Evolutionary conservation across 2,329 filamentous ascomycete species (phyloP), one percentile per base, ranked within the genome.

Genomic region (Drechslerella coelobrocha): DNA sequence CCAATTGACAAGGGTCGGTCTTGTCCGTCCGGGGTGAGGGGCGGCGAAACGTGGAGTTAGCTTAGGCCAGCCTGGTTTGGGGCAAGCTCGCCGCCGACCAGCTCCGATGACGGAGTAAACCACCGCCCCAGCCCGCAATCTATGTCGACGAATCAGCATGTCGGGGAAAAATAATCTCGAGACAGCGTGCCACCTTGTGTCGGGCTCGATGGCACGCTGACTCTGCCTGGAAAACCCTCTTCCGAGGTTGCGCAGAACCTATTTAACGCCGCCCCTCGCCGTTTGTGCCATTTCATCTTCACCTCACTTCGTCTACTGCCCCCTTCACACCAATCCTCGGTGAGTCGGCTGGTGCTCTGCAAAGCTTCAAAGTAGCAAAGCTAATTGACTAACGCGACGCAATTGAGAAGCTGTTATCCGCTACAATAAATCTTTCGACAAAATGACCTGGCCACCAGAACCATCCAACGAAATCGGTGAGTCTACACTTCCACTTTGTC

Each of bases 101-200:
- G 57, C 65, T 69, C 65, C 65, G 65, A 62, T 57, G 62, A 62
- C 65, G 65, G 65, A 69, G 65, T 26, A 54, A 17, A 45, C 26
- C 24, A 57, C 45, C 43, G 37, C 57, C 48, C 51, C 51, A 47
- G 47, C 54, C 56, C 50, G 55, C 26, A 39, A 29, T 14, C 12
- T n/a, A 21, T 7, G 17, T 5, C 26, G 24, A 39, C 24, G 17
- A 29, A 54, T 47, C 6, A 21, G 6, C 14, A 10, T 24, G 39
- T 26, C 5, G 12, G 12, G 34, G 34, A 14, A 39, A 14, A 39
- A 39, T 39, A 2, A 39, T n/a, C n/a, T n/a, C n/a, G n/a, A n/a
- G n/a, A n/a, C n/a, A n/a, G n/a, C n/a, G n/a, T n/a, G n/a, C n/a
- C n/a, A n/a, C n/a, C n/a, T n/a, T n/a, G n/a, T n/a, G n/a, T n/a